Evolutionary conservation across 257 asterid species (phyloP).

Genomic region (Fraxinus quadrangulata): DNA sequence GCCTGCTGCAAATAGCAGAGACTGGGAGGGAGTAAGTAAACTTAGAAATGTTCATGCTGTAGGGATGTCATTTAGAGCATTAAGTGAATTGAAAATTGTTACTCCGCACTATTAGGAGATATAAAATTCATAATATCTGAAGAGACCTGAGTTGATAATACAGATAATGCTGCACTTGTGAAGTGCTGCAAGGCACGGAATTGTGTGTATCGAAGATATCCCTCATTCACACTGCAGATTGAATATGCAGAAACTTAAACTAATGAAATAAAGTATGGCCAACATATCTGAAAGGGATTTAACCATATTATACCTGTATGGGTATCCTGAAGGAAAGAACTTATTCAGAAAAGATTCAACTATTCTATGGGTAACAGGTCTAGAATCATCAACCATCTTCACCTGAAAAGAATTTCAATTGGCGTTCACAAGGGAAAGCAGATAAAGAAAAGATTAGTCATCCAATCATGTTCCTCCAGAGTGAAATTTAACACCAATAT

Average conservation of each 20-base stretch:
- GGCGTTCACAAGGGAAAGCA: background rate
- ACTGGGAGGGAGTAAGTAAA: conserved; percentile 71
- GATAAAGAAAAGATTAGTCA: background rate
- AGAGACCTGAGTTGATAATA: conserved; percentile 94
- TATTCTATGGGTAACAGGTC: conserved; percentile 64
- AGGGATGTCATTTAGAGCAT: conserved; percentile 23
- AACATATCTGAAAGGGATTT: conserved; percentile 6
- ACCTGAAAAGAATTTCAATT: conserved; percentile 49
- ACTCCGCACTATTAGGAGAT: background rate
- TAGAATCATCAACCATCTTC: conserved; percentile 69
- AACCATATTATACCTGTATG: conserved; percentile 61
- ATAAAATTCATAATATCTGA: conserved; percentile 17
- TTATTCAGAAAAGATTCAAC: conserved; percentile 73
- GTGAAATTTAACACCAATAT: background rate
- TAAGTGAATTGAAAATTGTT: conserved; percentile 6
- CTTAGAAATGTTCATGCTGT: conserved; percentile 25
- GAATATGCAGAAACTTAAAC: conserved; percentile 20
- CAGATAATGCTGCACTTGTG: conserved; percentile 88
- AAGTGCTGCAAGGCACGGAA: conserved; percentile 95
- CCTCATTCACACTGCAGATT: conserved; percentile 84
- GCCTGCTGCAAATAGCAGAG: conserved; percentile 98
- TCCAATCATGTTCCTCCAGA: background rate
- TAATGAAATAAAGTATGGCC: background rate
- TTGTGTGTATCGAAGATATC: conserved; percentile 91
- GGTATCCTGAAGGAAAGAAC: conserved; percentile 95